A percentile compares a stretch with the other conserved stretches of the same genome.
These are phyloP conservation scores for Lactarius vividus DNA, from an alignment of 768 basidiomycete genomes.

Conservation along the genomic window DNA sequence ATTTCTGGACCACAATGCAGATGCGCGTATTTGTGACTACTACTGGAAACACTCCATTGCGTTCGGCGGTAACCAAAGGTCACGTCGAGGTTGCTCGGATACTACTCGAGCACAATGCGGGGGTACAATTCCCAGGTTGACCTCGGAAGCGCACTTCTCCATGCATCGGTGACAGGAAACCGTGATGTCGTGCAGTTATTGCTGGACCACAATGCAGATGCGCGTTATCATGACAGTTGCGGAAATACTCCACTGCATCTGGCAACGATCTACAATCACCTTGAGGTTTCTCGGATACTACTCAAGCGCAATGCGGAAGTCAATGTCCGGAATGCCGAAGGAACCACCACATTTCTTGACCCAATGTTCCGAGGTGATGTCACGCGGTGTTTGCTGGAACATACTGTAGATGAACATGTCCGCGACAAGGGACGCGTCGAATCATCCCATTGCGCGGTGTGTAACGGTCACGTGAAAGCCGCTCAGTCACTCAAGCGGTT, in stretches of 20 bases:
- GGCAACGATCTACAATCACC: too few relatives aligned
- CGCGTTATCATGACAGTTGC: too few relatives aligned
- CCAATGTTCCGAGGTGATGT: too few relatives aligned
- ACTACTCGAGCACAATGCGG: neutral
- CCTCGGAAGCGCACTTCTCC: neutral
- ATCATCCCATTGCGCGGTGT: neutral
- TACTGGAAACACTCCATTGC: neutral
- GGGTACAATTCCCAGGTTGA: neutral
- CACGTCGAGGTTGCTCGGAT: neutral
- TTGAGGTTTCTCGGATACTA: too few relatives aligned
- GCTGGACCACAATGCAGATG: neutral
- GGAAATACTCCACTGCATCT: too few relatives aligned
- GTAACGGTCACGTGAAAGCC: neutral
- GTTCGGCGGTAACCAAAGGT: fast-evolving
- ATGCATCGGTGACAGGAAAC: neutral
- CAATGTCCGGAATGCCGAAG: neutral
- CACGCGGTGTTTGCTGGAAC: neutral
- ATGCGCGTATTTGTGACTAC: neutral
- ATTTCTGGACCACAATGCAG: neutral
- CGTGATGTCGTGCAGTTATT: neutral
- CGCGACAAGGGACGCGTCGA: neutral
- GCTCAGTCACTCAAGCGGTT: neutral
- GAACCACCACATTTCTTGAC: neutral
- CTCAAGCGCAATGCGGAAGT: too few relatives aligned
- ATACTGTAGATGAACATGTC: neutral